Conservation (phyloP, 805 yeast species). For the Starmerella cellae region DNA sequence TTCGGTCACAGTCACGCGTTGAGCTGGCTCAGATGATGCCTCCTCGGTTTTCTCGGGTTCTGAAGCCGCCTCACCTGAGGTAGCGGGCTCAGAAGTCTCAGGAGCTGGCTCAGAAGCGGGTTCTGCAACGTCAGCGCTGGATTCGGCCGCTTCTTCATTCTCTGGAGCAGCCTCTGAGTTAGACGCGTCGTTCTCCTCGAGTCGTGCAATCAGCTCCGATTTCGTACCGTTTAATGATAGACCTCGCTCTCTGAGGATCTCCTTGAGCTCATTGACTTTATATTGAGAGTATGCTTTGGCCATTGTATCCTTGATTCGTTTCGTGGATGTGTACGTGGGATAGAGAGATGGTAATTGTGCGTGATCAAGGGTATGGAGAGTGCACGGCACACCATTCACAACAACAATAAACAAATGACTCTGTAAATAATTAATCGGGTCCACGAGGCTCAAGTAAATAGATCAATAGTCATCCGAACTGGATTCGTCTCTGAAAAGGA, state of each 20-base stretch:
- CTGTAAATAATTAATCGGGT: no score
- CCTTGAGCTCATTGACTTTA: constrained; percentile 71
- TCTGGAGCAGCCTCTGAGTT: constrained; percentile 12
- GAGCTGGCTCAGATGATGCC: constrained; percentile 7
- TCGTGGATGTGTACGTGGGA: constrained; percentile 43
- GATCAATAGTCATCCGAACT: no score
- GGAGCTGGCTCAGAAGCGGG: constrained; percentile 4
- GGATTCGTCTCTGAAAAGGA: no score
- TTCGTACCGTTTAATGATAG: constrained; percentile 67
- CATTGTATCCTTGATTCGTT: constrained; percentile 30
- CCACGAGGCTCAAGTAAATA: no score
- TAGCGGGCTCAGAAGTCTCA: constrained; percentile 17
- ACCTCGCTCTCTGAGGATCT: constrained; percentile 50
- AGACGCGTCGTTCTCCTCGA: constrained; percentile 41
- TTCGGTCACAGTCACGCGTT: constrained; percentile 5
- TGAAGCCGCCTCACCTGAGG: constrained; percentile 18
- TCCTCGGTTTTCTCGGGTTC: constrained; percentile 14
- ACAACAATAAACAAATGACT: no score
- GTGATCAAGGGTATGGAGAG: no score
- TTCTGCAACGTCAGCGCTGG: constrained; percentile 18
- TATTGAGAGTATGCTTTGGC: constrained; percentile 18
- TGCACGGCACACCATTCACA: no score
- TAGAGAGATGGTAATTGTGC: no score
- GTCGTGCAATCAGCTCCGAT: constrained; percentile 55
- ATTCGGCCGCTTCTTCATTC: neutral